These are phyloP conservation scores for Aspergillus puulaauensis DNA, from an alignment of 2,329 filamentous ascomycete species.

Conservation along the genomic window DNA sequence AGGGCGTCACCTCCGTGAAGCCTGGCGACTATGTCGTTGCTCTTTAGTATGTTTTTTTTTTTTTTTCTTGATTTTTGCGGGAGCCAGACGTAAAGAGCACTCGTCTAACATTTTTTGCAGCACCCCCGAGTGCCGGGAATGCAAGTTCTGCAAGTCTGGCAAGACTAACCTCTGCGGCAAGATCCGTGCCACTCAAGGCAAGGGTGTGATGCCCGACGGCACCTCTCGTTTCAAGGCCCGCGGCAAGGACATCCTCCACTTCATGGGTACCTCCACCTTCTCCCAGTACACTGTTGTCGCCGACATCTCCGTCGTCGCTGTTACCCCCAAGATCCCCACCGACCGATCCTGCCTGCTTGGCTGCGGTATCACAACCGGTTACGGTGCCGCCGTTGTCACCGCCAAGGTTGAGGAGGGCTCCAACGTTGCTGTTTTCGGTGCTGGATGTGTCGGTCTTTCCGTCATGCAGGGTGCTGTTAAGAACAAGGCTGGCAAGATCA, in stretches of 20 bases:
- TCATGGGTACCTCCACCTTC: conserved; percentile 99
- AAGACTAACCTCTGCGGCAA: conserved; percentile 99
- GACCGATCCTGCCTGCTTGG: conserved; percentile 94
- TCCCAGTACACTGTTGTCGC: conserved; percentile 98
- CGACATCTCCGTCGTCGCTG: conserved; percentile 95
- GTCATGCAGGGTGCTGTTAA: conserved; percentile 92
- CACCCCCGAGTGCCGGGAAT: conserved; percentile 94
- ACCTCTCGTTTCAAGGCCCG: conserved; percentile 93
- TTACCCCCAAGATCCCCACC: conserved; percentile 87
- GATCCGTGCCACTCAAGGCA: conserved; percentile 94
- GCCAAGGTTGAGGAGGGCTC: conserved; percentile 88
- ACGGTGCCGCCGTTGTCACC: conserved; percentile 91
- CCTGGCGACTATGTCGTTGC: conserved; percentile 87
- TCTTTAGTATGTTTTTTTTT: conserved; percentile 68
- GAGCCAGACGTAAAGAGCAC: conserved; percentile 7
- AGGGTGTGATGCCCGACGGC: conserved; percentile 95
- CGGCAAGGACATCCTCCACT: conserved; percentile 93
- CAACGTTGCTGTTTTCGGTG: conserved; percentile 89
- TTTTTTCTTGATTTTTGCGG: background rate
- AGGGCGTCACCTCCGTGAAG: conserved; percentile 94
- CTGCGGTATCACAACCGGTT: conserved; percentile 97
- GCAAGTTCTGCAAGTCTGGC: conserved; percentile 99
- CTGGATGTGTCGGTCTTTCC: conserved; percentile 90
- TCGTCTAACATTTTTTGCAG: conserved; percentile 73
- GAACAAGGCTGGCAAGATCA: conserved; percentile 67